Evolutionary conservation across 148 eudicot species (phyloP).

Genomic region (Dianthus caryophyllus): DNA sequence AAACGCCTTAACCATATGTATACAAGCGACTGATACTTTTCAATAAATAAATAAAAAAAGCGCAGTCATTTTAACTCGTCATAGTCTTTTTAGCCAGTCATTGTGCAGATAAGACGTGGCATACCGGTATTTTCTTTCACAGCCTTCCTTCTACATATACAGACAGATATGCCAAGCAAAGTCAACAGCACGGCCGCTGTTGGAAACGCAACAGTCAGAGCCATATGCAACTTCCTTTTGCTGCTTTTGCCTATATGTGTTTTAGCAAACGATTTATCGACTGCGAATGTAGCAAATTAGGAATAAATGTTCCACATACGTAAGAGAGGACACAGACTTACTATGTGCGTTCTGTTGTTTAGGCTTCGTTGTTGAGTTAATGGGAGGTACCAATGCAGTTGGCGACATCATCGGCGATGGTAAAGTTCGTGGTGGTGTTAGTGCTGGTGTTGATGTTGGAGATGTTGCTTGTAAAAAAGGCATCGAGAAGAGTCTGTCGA

Average conservation of each 20-base stretch:
- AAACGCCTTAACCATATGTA: no score
- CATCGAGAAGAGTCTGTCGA: background rate
- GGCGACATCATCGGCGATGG: background rate
- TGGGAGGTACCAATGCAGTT: background rate
- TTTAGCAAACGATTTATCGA: background rate
- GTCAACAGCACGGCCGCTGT: background rate
- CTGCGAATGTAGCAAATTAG: no score
- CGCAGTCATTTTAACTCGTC: no score
- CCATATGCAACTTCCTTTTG: background rate
- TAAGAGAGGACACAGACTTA: background rate
- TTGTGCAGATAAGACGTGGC: background rate
- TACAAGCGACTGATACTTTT: no score
- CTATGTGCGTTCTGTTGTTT: background rate
- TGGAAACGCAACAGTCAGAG: background rate
- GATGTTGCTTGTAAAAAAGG: no score
- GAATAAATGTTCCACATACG: no score
- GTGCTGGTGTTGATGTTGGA: background rate
- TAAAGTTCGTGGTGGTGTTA: background rate
- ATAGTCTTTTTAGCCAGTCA: no score
- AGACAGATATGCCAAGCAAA: conserved; percentile 1
- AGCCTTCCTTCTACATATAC: background rate
- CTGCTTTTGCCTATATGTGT: conserved; percentile 9
- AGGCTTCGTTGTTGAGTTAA: conserved; percentile 6
- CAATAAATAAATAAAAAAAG: no score
- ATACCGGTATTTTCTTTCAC: background rate